Evolutionary conservation across 805 yeast genomes (phyloP), one percentile per base, ranked within the genome.

Genomic region (Debaryomyces prosopidis): DNA sequence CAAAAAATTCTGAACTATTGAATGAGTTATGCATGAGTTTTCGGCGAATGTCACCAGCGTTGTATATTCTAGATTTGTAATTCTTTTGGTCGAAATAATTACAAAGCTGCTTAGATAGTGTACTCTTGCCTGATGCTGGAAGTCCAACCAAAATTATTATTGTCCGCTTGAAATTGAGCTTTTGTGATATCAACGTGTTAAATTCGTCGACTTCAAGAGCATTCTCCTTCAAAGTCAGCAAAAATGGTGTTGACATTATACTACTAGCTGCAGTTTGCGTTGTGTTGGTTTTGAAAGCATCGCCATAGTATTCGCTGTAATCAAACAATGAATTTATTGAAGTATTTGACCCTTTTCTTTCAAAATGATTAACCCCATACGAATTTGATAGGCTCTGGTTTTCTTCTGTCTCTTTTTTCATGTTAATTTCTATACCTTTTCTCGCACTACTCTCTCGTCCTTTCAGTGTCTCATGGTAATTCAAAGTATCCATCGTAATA

Each of bases 21-120:
- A 63, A 63, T n/a, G 45, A 32, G 17, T 48, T 41, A 30, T 14
- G 16, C 40, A 57, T 51, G 31, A 54, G 57, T 42, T 60, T 60
- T 44, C 83, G 63, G 44, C 84, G 62, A 16, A 77, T 68, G 49
- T 78, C 73, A 18, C 84, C 84, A 20, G 82, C 82, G 50, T 79
- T 79, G 54, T 70, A 79, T 8, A 74, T 65, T 40, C 58, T 48
- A 8, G 66, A 49, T 32, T 48, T 58, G 42, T 46, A 53, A 11
- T 53, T 55, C 28, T 66, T 57, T 2, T 61, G 57, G 46, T 66
- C 63, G 42, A 71, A 58, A 43, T 51, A 57, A n/a, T 52, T 48
- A 15, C 57, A 53, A 23, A 71, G 49, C 52, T 68, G 74, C 36
- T 58, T 58, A 46, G 71, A 61, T 6, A 69, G 50, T 18, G 76